These are phyloP conservation scores for Alternaria sp. DNA, from an alignment of 2,329 filamentous ascomycete genomes.

Conservation along the genomic window DNA sequence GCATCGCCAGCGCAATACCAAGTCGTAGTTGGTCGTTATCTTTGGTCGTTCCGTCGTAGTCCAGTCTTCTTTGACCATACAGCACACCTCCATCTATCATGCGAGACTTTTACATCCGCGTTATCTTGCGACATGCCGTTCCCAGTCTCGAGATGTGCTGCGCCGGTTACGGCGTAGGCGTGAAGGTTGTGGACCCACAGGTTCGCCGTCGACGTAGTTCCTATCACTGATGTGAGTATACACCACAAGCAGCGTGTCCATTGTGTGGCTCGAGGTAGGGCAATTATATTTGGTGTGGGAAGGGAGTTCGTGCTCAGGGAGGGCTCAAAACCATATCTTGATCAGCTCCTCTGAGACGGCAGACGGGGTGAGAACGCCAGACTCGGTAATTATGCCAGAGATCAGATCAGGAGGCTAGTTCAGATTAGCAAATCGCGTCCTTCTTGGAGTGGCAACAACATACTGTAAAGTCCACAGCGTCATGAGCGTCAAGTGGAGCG, in stretches of 20 bases:
- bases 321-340: slow-evolving; percentile 63
- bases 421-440: slow-evolving; percentile 11
- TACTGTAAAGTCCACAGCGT: slow-evolving; percentile 76
- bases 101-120: slow-evolving; percentile 20
- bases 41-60: not conserved
- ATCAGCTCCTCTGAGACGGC: slow-evolving; percentile 76
- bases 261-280: not conserved
- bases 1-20: not conserved
- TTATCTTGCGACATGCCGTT: slow-evolving; percentile 17
- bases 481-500: slow-evolving; percentile 43
- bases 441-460: slow-evolving; percentile 29
- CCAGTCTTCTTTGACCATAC: not conserved
- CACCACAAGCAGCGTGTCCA: slow-evolving; percentile 1
- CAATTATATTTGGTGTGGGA: slow-evolving; percentile 16
- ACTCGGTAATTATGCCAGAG: slow-evolving; percentile 78
- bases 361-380: slow-evolving; percentile 73
- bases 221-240: slow-evolving; percentile 23
- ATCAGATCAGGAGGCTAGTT: slow-evolving; percentile 72
- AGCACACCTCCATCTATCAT: not conserved
- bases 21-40: slow-evolving; percentile 1
- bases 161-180: slow-evolving; percentile 18
- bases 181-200: slow-evolving; percentile 15
- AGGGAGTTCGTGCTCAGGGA: slow-evolving; percentile 22
- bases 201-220: slow-evolving; percentile 17
- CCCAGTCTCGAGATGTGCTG: slow-evolving; percentile 18